Base-by-base conservation (phyloP, 176 grass and related monocot species). In the Puccinellia tenuiflora region DNA sequence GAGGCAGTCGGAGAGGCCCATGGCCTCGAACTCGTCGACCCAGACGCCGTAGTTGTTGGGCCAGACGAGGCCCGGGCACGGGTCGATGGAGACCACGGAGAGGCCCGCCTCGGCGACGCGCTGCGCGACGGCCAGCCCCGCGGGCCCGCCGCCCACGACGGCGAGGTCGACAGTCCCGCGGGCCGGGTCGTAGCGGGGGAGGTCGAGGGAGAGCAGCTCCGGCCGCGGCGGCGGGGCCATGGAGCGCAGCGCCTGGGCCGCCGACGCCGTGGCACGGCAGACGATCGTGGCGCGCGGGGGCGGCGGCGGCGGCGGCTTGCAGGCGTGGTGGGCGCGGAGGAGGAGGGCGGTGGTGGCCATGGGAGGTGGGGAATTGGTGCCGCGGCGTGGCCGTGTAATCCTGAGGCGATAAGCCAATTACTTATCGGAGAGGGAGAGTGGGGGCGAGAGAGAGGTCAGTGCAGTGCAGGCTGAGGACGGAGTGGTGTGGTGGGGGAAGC, bases 1-100 rank as follows among this genome's bases (percentile, higher is more conserved):
- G 34, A 98, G 90, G 88, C 92, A 98, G 66, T 98, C 90, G 29
- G 92, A 26, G 33, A 95, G 92, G 46, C 92, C 91, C 96, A 98
- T 91, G 46, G 92, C 92, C 42, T 98, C 96, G 61, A 98, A 95
- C 84, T 98, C 92, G 72, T 95, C 92, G 5, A 98, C 96, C 96
- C 92, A 98, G 48, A 98, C 96, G 62, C 92, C 96, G 82, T 98
- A 98, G 63, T 98, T 98, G 78, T 98, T 98, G 55, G 96, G 96
- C 88, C 85, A 98, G 33, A 95, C 90, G 28, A 98, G 66, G 15
- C 83, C 86, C 50, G 90, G 92, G 8, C 82, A 95, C 0, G 95
- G 95, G 77, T 98, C 95, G 75, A 98, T 91, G 88, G 85, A 79
- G 86, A 92, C 94, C 25, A 98, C 95, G 1, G 92, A 92, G 43